Evolutionary conservation across 2,329 filamentous ascomycete species (phyloP), one percentile per base, ranked within the genome.

Genomic region (Rutstroemia sp.): DNA sequence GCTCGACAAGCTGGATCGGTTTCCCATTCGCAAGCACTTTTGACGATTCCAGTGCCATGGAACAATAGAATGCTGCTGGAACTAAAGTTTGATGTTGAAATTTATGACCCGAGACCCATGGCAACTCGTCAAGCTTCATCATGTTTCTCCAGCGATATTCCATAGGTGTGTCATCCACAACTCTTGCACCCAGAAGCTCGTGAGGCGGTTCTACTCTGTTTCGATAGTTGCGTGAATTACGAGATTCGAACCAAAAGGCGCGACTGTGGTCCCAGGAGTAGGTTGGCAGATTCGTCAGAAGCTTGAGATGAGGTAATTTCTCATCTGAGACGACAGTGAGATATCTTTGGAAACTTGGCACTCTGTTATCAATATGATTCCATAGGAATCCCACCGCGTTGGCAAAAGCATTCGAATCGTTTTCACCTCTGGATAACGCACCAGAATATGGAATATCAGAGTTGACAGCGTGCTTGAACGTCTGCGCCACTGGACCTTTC

Each of bases 211-310:
- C 71, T 23, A 72, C 66, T 19, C 76, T 70, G 54, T 75, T 73
- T 0, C 77, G 73, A 52, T 74, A 73, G 16, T 73, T 70, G 14
- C 67, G 63, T 16, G 75, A 75, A 3, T 77, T 64, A 45, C 76
- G 73, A 2, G 76, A 77, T 58, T 82, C 78, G 55, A 75, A 71
- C 78, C 79, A 82, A 63, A 78, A 79, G 0, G 63, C 67, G 23
- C 72, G 75, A n/a, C 67, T 65, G 55, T 80, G 78, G 23, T 81
- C 77, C 76, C 77, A 82, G 1, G 75, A 71, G 56, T 82, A 82
- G 0, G 72, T 68, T 1, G 79, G 79, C 9, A 82, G 63, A 54
- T 78, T 72, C 1, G 69, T 62, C 3, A 81, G 16, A 17, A 52
- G n/a, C 7, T 23, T 49, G 4, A 37, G 50, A 9, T 54, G 53